Evolutionary conservation across 2,329 filamentous ascomycete genomes (phyloP).

Genomic region (Didymella pomorum): DNA sequence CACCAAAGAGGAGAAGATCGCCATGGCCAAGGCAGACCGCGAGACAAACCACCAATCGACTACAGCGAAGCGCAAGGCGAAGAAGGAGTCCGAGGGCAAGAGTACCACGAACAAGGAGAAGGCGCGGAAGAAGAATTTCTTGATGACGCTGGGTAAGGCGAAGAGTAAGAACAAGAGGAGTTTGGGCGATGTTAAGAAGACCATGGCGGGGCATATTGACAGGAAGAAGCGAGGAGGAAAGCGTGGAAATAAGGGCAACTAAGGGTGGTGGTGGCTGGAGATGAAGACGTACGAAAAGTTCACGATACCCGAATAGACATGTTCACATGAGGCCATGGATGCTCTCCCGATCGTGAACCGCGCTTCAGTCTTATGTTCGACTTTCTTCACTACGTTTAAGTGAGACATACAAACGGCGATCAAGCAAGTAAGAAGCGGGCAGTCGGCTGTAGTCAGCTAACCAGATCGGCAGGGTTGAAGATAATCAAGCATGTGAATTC

Average conservation of each 20-base stretch:
- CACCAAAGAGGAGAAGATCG: constrained; percentile 89
- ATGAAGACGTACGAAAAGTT: background rate
- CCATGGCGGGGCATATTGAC: constrained; percentile 81
- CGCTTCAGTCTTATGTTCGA: too few relatives aligned
- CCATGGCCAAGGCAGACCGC: constrained; percentile 82
- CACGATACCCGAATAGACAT: constrained; percentile 19
- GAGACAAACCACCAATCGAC: constrained; percentile 85
- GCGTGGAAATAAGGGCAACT: constrained; percentile 69
- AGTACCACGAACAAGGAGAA: constrained; percentile 98
- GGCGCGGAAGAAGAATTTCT: constrained; percentile 94
- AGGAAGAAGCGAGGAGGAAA: constrained; percentile 84
- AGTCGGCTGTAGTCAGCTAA: background rate
- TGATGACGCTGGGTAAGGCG: constrained; percentile 97
- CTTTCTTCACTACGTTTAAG: too few relatives aligned
- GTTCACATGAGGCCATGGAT: background rate
- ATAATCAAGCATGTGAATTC: background rate
- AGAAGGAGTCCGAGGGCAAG: constrained; percentile 90
- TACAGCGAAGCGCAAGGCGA: constrained; percentile 81
- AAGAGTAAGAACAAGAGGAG: constrained; percentile 95
- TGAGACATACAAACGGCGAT: too few relatives aligned
- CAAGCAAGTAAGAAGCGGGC: background rate
- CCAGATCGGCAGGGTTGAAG: background rate
- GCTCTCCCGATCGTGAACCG: too few relatives aligned
- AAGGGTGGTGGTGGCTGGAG: background rate
- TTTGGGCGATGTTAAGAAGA: constrained; percentile 82